Base-by-base conservation (phyloP, 1,139 yeast species). In the Blastobotrys illinoisensis region DNA sequence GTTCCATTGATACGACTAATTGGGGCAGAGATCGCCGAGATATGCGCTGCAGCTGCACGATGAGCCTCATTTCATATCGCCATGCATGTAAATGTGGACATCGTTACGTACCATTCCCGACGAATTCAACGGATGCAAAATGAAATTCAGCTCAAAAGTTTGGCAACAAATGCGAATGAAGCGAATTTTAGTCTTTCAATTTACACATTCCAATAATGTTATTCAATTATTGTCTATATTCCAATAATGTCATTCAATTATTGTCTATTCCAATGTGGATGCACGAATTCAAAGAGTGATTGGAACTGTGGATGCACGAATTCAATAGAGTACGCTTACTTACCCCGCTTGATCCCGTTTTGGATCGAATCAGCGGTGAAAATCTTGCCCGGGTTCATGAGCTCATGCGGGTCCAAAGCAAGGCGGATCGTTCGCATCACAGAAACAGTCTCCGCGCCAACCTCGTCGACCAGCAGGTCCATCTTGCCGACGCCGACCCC, bases 401-500 rank as follows among this genome's bases (percentile, higher is more conserved):
- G 75, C 63, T 87, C 74, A 56, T 78, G 71, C 0, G 96, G 96
- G 65, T 88, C 96, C 54, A 87, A 67, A 0, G 89, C 80, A 55
- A 83, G 63, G 65, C 88, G 88, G 56, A 88, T 73, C 58, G 82
- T 81, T 64, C 96, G 79, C 96, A 88, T 88, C 57, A 86, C 66
- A 59, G 80, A 81, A 9, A 88, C 76, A 0, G 93, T 79, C 21
- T 77, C 82, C 18, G 76, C 76, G 1, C 95, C 95, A 23, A 86
- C 71, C 67, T 88, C 96, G 58, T 80, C 81, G 9, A 76, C 68
- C 50, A 88, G 71, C 60, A 75, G 86, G 48, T 78, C 79, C 62
- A 91, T 76, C 69, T 88, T 88, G 54, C 96, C 96, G 54, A 83
- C 79, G 0, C 96, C 96, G 36, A 88, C 82, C 46, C 96, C 96